These are phyloP conservation scores for Vaccinium corymbosum DNA, from an alignment of 148 eudicot genomes.

Conservation along the genomic window DNA sequence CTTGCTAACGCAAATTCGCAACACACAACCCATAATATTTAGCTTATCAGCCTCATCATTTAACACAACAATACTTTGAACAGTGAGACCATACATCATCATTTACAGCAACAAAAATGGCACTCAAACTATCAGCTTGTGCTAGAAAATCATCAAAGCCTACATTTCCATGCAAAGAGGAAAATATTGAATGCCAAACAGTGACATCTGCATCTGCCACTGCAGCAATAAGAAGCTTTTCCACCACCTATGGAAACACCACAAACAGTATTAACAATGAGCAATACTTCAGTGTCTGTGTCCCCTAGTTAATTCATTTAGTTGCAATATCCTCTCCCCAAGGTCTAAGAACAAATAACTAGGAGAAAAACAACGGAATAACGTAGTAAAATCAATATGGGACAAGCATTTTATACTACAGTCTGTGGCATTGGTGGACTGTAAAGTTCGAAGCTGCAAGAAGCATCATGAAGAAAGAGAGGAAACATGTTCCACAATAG, in stretches of 20 bases:
- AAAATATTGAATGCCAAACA: constrained; percentile 80
- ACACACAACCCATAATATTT: not conserved
- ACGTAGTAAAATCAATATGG: no score
- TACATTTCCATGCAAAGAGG: constrained; percentile 66
- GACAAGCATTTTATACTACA: not conserved
- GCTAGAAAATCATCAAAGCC: constrained; percentile 93
- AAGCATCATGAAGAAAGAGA: not conserved
- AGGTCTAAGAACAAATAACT: no score
- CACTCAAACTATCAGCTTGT: constrained; percentile 91
- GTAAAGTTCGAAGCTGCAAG: not conserved
- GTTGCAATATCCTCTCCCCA: no score
- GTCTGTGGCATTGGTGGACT: not conserved
- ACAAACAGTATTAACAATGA: no score
- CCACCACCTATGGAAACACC: constrained; percentile 46
- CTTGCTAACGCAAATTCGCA: not conserved
- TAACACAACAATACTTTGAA: not conserved
- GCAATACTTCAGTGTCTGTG: no score
- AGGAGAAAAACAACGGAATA: no score
- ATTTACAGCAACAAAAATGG: constrained; percentile 91
- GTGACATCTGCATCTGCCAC: constrained; percentile 97
- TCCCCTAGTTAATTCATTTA: no score
- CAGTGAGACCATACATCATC: constrained; percentile 61
- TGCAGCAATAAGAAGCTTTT: constrained; percentile 85
- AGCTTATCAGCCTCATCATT: constrained; percentile 11
- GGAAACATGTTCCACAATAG: not conserved